Base-by-base conservation (phyloP, 345 rosid genomes). In the Adansonia digitata region DNA sequence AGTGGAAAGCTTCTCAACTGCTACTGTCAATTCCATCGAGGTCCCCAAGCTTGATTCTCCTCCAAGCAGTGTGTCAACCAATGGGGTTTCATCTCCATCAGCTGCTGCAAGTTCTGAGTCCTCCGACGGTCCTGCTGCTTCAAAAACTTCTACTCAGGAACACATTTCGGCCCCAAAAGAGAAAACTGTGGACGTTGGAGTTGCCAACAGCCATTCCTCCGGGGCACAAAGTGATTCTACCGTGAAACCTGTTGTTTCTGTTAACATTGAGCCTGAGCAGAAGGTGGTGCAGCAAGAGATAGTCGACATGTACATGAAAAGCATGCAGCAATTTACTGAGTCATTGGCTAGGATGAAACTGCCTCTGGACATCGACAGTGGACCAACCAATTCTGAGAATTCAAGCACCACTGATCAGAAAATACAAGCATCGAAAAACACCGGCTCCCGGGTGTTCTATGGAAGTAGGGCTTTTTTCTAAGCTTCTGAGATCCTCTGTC, bases 341-440 rank as follows among this genome's bases (percentile, higher is more conserved):
- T 95, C 99, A 62, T 80, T 95, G 84, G 99, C 99, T 43, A 93
- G 93, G 87, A 95, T 95, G 99, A 95, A 93, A 85, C 98, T 95
- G 69, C 99, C 99, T 49, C 63, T 93, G 83, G 97, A 93, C 88
- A 77, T 87, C 49, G 98, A 93, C 48, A 86, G 73, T 15, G 92
- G 87, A 74, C 81, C 94, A 55, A 60, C 90, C 70, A 89, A 90
- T 76, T 90, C 97, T 5, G 99, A 90, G 69, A 89, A 87, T 72
- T 90, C 99, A 27, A 93, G 88, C 85, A 82, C 86, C 13, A 24
- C 99, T 15, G 98, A 95, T 48, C 90, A 84, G 90, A 91, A 93
- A 62, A 71, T 82, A 71, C 86, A 81, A 72, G 80, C 88, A 76
- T 82, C 98, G 0, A 93, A 91, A 84, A 89, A 81, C 24, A 49